Evolutionary conservation across 1,139 yeast species (phyloP).

Genomic region (Candida sp.): DNA sequence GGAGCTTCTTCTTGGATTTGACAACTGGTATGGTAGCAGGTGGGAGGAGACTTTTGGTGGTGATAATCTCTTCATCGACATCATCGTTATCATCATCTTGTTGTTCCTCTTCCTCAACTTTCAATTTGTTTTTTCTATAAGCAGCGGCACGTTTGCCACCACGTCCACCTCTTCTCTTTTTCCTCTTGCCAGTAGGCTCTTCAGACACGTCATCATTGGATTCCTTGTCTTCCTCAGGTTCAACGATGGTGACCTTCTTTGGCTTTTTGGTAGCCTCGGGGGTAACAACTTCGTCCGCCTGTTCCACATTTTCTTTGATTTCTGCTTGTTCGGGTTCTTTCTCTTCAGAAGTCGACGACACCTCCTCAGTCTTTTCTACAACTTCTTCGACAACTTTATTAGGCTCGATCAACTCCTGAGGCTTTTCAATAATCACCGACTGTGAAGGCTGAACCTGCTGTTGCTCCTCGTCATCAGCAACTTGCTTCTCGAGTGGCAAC

Average conservation of each 20-base stretch:
- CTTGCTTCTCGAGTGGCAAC: constrained; percentile 17
- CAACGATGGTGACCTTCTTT: constrained; percentile 35
- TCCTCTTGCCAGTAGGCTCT: constrained; percentile 32
- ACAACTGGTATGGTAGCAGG: constrained; percentile 18
- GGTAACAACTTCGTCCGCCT: constrained; percentile 5
- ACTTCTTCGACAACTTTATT: constrained; percentile 6
- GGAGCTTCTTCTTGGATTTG: constrained; percentile 34
- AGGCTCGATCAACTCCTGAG: background rate
- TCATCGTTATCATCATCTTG: constrained; percentile 15
- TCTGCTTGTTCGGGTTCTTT: constrained; percentile 16
- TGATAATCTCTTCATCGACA: constrained; percentile 25
- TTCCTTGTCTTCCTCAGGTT: constrained; percentile 21
- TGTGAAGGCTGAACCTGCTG: constrained; percentile 13
- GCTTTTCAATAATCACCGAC: constrained; percentile 1
- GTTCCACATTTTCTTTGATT: background rate
- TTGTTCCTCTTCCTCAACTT: constrained; percentile 16
- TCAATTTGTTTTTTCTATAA: constrained; percentile 28
- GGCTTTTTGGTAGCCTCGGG: constrained; percentile 3
- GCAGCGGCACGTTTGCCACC: constrained; percentile 69
- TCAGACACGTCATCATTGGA: constrained; percentile 6
- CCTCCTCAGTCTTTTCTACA: background rate
- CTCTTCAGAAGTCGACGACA: background rate
- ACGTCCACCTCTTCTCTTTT: constrained; percentile 83
- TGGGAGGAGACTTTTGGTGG: constrained; percentile 35
- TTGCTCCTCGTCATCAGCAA: constrained; percentile 6